These are phyloP conservation scores for Sophora flavescens DNA, from an alignment of 306 rosid species.

Conservation along the genomic window DNA sequence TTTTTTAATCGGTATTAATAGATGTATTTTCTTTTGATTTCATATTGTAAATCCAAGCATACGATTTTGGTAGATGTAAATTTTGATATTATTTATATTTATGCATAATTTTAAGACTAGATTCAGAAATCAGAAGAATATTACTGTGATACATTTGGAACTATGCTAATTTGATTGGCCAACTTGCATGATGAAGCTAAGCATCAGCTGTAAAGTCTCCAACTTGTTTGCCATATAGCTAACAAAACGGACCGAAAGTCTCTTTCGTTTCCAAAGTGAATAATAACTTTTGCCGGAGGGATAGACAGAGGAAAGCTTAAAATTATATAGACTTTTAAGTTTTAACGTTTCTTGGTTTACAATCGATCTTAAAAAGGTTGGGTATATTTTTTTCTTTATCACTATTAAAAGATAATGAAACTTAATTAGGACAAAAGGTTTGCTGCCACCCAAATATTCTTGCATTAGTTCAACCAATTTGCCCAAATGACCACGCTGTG, in stretches of 20 bases:
- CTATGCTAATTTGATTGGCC: slow-evolving; percentile 19
- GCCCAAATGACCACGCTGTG: slow-evolving; percentile 17
- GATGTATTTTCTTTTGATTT: slow-evolving; percentile 21
- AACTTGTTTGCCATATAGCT: slow-evolving; percentile 40
- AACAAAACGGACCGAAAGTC: slow-evolving; percentile 50
- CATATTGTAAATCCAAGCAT: slow-evolving; percentile 30
- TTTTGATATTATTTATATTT: slow-evolving; percentile 27
- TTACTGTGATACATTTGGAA: not conserved
- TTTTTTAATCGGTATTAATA: not conserved
- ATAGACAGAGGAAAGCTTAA: slow-evolving; percentile 7
- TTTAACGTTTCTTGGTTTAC: slow-evolving; percentile 35
- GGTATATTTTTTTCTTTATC: not conserved
- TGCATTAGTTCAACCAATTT: slow-evolving; percentile 34
- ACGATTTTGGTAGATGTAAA: slow-evolving; percentile 26
- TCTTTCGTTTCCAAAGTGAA: slow-evolving; percentile 45
- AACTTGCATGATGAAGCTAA: slow-evolving; percentile 40
- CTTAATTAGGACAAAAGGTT: slow-evolving; percentile 20
- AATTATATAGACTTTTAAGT: slow-evolving; percentile 4
- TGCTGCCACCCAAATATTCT: slow-evolving; percentile 8
- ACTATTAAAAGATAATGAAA: slow-evolving; percentile 3
- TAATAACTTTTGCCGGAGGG: slow-evolving; percentile 39
- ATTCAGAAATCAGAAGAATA: not conserved
- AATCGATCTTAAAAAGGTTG: slow-evolving; percentile 28
- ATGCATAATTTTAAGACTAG: not conserved
- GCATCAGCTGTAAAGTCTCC: slow-evolving; percentile 55